A percentile compares a stretch with the other conserved stretches of the same genome.
phyloP scores from a whole-genome alignment of 225 moss, liverwort and hornwort genomes.

The Physcomitrium patens region DNA sequence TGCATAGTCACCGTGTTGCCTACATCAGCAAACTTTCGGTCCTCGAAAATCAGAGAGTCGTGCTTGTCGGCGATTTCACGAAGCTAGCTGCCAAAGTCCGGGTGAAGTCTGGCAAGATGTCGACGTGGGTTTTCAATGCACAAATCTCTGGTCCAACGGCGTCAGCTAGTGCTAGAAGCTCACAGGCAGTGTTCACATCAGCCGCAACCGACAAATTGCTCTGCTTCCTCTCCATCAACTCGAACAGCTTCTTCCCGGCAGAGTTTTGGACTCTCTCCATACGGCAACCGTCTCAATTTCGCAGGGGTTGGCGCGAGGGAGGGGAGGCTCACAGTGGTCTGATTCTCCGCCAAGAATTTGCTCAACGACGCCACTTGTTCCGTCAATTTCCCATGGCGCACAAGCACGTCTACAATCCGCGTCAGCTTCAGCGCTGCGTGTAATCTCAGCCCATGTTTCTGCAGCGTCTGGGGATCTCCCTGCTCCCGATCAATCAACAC shows the following conservation, averaged over 20 bases:
- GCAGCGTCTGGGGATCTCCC: slow-evolving; percentile 67
- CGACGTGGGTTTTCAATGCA: slow-evolving; percentile 92
- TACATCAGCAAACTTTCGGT: slow-evolving; percentile 92
- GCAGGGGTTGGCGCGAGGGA: slow-evolving; percentile 31
- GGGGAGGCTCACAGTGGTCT: slow-evolving; percentile 54
- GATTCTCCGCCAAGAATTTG: slow-evolving; percentile 69
- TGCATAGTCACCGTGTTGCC: slow-evolving; percentile 98
- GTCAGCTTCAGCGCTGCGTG: slow-evolving; percentile 80
- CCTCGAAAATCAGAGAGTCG: slow-evolving; percentile 89
- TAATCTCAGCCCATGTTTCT: slow-evolving; percentile 69
- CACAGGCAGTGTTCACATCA: slow-evolving; percentile 75
- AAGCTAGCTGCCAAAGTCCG: slow-evolving; percentile 80
- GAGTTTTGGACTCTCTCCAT: slow-evolving; percentile 74
- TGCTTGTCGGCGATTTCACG: slow-evolving; percentile 89
- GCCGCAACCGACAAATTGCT: slow-evolving; percentile 89
- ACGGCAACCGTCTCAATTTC: slow-evolving; percentile 39
- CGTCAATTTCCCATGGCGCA: slow-evolving; percentile 71
- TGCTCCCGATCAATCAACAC: slow-evolving; percentile 87
- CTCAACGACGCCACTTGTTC: slow-evolving; percentile 66
- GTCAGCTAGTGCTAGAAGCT: slow-evolving; percentile 79
- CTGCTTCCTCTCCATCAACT: slow-evolving; percentile 86
- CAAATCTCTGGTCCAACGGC: slow-evolving; percentile 89
- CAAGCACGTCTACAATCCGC: slow-evolving; percentile 74
- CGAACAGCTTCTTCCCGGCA: slow-evolving; percentile 78
- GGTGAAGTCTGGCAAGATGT: slow-evolving; percentile 91